Conservation (phyloP, 2,329 filamentous ascomycete species). For the Diaporthe vexans region DNA sequence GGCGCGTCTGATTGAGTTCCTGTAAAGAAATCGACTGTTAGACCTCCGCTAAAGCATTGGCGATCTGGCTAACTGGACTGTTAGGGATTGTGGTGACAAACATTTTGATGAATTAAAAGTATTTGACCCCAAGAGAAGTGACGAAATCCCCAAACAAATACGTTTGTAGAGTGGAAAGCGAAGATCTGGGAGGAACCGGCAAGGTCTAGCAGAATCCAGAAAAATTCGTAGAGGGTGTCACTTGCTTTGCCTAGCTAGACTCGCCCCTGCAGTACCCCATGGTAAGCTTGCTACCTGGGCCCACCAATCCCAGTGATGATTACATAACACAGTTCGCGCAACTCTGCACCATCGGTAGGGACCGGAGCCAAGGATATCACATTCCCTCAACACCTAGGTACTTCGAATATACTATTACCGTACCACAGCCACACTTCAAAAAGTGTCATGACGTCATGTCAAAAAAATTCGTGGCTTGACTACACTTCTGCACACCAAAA, state of each 20-base stretch:
- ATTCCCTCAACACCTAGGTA: too few relatives aligned
- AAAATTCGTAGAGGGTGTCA: constrained; percentile 10
- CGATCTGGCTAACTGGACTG: background rate
- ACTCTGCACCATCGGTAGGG: background rate
- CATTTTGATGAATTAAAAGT: constrained; percentile 30
- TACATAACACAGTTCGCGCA: background rate
- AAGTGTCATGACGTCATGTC: too few relatives aligned
- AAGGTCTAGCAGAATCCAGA: background rate
- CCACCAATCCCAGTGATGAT: constrained; percentile 3
- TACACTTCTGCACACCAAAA: too few relatives aligned
- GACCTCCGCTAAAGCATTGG: background rate
- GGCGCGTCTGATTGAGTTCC: constrained; percentile 52
- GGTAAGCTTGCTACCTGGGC: too few relatives aligned
- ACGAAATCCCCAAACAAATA: background rate
- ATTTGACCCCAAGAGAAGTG: background rate
- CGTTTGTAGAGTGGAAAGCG: background rate
- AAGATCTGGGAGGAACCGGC: background rate
- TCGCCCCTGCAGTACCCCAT: background rate
- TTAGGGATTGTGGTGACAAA: background rate
- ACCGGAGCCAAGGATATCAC: too few relatives aligned
- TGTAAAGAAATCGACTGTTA: constrained; percentile 41
- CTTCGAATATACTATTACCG: too few relatives aligned
- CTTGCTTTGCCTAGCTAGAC: constrained; percentile 2
- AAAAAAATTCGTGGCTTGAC: too few relatives aligned
- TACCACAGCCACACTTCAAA: too few relatives aligned